Evolutionary conservation across 192 early-diverging fungal genomes (phyloP), one percentile per base, ranked within the genome.

Genomic region (Rhizophagus prolifer): DNA sequence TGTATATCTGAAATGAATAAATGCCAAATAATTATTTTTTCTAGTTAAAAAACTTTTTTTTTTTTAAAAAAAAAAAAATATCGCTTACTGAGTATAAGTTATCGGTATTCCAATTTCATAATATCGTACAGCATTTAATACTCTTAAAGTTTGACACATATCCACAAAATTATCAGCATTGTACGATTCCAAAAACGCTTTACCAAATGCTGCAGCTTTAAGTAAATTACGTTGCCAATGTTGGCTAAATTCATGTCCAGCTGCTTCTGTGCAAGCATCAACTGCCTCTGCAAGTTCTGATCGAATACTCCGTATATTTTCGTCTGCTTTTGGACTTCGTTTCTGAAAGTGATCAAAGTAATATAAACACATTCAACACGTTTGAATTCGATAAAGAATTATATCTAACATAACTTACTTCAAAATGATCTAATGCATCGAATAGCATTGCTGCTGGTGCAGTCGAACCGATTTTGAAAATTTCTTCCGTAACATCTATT

Each of bases 381-480:
- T 38, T 9, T 14, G 25, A 62, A 63, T 31, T 25, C 19, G 36
- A 38, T 38, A 38, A 0, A 5, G 36, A 38, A 38, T 38, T 38
- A 80, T 90, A 85, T 50, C 12, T 78, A 8, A 8, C 12, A 12
- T 44, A 12, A 44, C 46, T 66, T 75, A 87, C 82, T 69, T 89
- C 88, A 68, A 92, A 90, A 71, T 89, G 86, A 65, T 94, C 92
- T 16, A 91, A 75, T 4, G 93, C 92, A 74, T 96, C 94, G 74
- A 88, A 98, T 38, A 99, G 84, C 81, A 98, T 93, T 7, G 98
- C 97, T 1, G 94, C 92, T 47, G 98, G 91, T 9, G 92, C 86
- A 6, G 97, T 98, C 9, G 96, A 97, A 10, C 98, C 98, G 76
- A 98, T 95, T 79, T 93, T 93, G 79, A 98, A 99, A 38, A 98